These are phyloP conservation scores for Chalciporus sphaerocephalus DNA, from an alignment of 768 basidiomycete species.

Conservation along the genomic window DNA sequence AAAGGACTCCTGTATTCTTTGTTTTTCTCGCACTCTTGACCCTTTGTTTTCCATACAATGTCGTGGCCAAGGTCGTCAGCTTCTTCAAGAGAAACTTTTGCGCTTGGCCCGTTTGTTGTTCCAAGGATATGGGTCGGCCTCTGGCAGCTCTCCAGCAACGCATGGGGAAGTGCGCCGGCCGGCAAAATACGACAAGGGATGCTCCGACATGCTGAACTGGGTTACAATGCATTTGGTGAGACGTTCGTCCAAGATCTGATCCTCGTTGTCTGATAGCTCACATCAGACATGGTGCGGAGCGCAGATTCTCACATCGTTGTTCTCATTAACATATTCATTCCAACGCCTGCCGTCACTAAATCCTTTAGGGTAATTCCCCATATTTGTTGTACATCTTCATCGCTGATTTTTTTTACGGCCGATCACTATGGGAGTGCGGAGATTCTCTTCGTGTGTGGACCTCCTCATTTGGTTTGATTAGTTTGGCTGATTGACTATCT, in stretches of 20 bases:
- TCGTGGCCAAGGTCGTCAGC: slow-evolving; percentile 10
- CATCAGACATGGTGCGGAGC: slow-evolving; percentile 52
- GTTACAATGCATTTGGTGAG: slow-evolving; percentile 48
- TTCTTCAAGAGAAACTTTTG: slow-evolving; percentile 41
- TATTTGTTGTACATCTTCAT: slow-evolving; percentile 1
- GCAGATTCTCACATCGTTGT: slow-evolving; percentile 4
- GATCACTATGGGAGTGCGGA: slow-evolving; percentile 87
- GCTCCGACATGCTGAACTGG: slow-evolving; percentile 53
- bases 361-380: slow-evolving; percentile 24
- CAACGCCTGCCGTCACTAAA: slow-evolving; percentile 2
- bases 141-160: slow-evolving; percentile 83
- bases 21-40: slow-evolving; percentile 8
- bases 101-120: slow-evolving; percentile 51
- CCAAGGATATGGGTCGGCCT: slow-evolving; percentile 75
- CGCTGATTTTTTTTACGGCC: slow-evolving; percentile 40
- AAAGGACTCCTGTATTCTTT: slow-evolving; percentile 12
- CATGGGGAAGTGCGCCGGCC: slow-evolving; percentile 75
- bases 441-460: slow-evolving; percentile 62
- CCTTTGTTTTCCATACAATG: slow-evolving; percentile 19
- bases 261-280: slow-evolving; percentile 6
- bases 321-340: slow-evolving; percentile 2
- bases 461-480: slow-evolving; percentile 1
- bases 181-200: slow-evolving; percentile 64
- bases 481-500: slow-evolving; percentile 8
- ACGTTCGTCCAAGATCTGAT: slow-evolving; percentile 7